phyloP scores from a whole-genome alignment of 1,139 yeast species.

The Yamadazyma blattariae region DNA sequence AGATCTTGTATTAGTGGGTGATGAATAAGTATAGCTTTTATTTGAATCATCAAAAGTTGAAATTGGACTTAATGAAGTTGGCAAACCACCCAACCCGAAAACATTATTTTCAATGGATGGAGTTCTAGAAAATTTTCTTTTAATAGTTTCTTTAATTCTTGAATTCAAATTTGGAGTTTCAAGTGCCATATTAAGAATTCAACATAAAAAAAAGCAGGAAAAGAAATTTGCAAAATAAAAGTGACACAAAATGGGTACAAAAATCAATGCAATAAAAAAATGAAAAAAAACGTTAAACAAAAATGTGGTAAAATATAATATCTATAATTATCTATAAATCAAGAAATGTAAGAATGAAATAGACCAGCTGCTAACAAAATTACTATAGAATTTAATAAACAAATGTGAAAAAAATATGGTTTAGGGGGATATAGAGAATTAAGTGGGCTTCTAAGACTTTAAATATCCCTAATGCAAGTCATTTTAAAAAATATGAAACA shows the following conservation, averaged over 20 bases:
- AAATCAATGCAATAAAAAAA: too few relatives aligned
- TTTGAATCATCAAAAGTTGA: slow-evolving; percentile 7
- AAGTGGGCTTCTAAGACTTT: not conserved
- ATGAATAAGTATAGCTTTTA: not conserved
- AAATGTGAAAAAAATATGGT: too few relatives aligned
- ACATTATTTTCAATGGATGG: not conserved
- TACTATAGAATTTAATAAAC: too few relatives aligned
- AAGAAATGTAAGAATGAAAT: too few relatives aligned
- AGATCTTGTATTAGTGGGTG: not conserved
- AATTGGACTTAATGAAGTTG: slow-evolving; percentile 13
- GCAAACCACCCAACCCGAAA: slow-evolving; percentile 6
- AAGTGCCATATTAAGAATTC: not conserved
- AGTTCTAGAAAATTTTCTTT: slow-evolving; percentile 7
- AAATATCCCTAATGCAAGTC: not conserved
- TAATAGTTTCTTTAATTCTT: slow-evolving; percentile 9
- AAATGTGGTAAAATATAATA: too few relatives aligned
- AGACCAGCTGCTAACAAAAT: too few relatives aligned
- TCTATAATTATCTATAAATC: too few relatives aligned
- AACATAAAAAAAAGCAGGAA: not conserved
- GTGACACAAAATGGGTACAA: not conserved
- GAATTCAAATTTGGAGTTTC: slow-evolving; percentile 1
- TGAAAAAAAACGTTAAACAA: too few relatives aligned
- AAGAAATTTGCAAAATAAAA: not conserved
- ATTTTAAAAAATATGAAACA: too few relatives aligned
- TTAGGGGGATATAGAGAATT: too few relatives aligned